Evolutionary conservation across 805 yeast genomes (phyloP).

Genomic region (Wickerhamomyces pijperi): DNA sequence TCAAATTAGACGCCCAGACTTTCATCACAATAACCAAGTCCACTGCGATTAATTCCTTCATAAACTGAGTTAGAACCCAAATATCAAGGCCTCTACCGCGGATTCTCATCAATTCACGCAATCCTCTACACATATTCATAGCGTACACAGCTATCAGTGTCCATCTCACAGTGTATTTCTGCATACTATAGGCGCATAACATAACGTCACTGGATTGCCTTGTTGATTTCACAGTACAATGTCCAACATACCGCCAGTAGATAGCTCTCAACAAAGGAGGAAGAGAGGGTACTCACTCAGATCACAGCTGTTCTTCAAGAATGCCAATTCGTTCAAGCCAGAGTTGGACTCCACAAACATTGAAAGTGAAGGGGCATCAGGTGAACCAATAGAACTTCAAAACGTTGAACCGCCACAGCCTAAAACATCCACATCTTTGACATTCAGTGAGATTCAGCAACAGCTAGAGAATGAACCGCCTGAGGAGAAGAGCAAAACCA

Average conservation of each 20-base stretch:
- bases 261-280: constrained; percentile 21
- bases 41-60: too few relatives aligned
- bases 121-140: too few relatives aligned
- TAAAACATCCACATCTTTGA: neutral
- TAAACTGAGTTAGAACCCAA: too few relatives aligned
- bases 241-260: neutral
- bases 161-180: too few relatives aligned
- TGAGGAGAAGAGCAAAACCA: constrained; percentile 17
- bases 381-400: constrained; percentile 1
- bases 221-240: neutral
- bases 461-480: constrained; percentile 2
- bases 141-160: too few relatives aligned
- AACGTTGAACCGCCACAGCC: neutral
- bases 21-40: too few relatives aligned
- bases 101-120: too few relatives aligned
- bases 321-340: constrained; percentile 4
- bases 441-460: neutral
- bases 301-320: constrained; percentile 49
- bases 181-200: too few relatives aligned
- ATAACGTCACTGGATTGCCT: neutral
- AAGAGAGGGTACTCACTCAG: constrained; percentile 59
- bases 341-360: constrained; percentile 20
- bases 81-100: too few relatives aligned
- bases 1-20: too few relatives aligned
- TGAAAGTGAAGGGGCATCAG: constrained; percentile 2